Evolutionary conservation across 208 protist genomes (phyloP).

Genomic region (Leishmania mexicana): DNA sequence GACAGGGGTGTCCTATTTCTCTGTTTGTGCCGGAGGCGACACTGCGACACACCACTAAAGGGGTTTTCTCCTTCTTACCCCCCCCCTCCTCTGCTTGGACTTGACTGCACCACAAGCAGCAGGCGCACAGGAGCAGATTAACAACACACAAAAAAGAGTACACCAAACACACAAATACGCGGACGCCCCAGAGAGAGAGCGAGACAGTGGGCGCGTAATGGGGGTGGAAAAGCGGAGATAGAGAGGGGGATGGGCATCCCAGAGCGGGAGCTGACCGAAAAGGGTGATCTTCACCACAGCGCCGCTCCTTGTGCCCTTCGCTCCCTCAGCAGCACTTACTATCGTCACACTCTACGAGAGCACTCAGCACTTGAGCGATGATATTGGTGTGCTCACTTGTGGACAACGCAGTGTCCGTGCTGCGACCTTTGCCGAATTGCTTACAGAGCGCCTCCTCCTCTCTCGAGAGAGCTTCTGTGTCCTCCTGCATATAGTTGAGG

Average conservation of each 20-base stretch:
- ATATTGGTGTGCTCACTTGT: constrained; percentile 11
- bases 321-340: constrained; percentile 18
- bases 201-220: not conserved
- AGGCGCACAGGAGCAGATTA: not conserved
- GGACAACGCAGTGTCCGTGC: not conserved
- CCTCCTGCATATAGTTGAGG: constrained; percentile 34
- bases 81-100: not conserved
- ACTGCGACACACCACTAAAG: not conserved
- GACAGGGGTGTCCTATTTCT: not conserved
- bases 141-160: no score
- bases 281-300: not conserved
- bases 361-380: constrained; percentile 28
- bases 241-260: not conserved
- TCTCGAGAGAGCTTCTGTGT: constrained; percentile 35
- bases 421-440: constrained; percentile 29
- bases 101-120: not conserved
- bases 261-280: not conserved
- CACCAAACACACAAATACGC: not conserved
- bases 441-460: constrained; percentile 34
- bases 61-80: not conserved
- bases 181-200: not conserved
- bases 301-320: not conserved
- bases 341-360: constrained; percentile 50
- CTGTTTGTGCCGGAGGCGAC: not conserved
- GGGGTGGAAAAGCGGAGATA: not conserved